Base-by-base conservation (phyloP, 2,329 filamentous ascomycete genomes). In the Diatrype stigma region DNA sequence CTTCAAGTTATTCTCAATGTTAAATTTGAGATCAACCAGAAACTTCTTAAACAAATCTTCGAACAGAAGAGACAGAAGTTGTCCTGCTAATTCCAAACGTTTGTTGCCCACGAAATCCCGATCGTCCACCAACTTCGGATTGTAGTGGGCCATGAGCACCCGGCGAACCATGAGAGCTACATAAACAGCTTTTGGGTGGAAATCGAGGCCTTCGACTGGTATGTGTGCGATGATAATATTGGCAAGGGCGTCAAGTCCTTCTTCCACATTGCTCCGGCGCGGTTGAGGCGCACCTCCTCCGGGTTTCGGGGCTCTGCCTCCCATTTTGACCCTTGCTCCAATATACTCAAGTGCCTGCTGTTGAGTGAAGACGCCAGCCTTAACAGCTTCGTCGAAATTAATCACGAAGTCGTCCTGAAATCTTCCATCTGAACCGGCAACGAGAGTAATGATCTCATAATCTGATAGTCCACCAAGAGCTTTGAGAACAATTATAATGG, bases 71-170 rank as follows among this genome's bases (percentile, higher is more conserved):
- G 94, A 92, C 54, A 99, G 74, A 66, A 99, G 85, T 70, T 97
- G 94, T 0, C 94, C 94, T 49, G 95, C 95, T 71, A 99, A 71
- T 69, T 99, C 94, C 42, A 99, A 77, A 53, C 94, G 85, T 73
- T 99, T 99, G 73, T 99, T 99, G 58, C 94, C 94, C 28, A 99
- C 91, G 64, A 97, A 99, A 71, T 99, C 95, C 65, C 94, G 83
- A 67, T 99, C 94, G 61, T 99, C 94, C 2, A 99, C 90, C 48
- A 97, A 76, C 51, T 87, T 90, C 1, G 89, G 82, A 64, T 99
- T 90, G 53, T 94, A 88, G 64, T 91, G 87, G 2, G 92, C 92
- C 89, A 97, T 96, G 46, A 99, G 73, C 3, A 97, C 92, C 68
- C 92, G 84, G n/a, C 94, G 87, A 26, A 91, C 90, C 94, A 99